phyloP scores from a whole-genome alignment of 805 yeast genomes.

The Kockiozyma suomiensis region DNA sequence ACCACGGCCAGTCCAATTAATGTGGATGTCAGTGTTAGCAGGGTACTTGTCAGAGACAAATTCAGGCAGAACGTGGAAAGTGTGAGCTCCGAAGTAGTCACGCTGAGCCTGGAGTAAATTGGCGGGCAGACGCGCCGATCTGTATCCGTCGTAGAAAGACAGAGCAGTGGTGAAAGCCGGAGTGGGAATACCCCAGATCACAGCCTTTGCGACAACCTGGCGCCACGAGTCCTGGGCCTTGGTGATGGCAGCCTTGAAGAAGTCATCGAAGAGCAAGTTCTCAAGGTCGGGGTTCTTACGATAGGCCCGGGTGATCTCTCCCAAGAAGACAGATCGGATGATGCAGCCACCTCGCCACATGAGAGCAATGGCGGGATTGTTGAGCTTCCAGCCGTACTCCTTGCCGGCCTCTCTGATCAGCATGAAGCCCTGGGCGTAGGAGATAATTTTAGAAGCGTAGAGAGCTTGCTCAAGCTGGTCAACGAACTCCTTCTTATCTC shows the following conservation, averaged over 20 bases:
- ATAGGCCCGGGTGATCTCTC: conserved; percentile 95
- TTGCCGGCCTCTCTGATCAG: conserved; percentile 96
- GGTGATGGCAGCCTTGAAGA: conserved; percentile 86
- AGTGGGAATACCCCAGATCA: conserved; percentile 88
- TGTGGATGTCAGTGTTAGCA: conserved; percentile 80
- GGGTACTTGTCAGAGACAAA: conserved; percentile 74
- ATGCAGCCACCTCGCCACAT: conserved; percentile 99
- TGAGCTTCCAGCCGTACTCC: conserved; percentile 95
- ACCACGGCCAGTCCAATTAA: conserved; percentile 99
- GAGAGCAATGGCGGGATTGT: conserved; percentile 97
- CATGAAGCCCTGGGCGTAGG: conserved; percentile 99
- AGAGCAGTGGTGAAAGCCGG: conserved; percentile 98
- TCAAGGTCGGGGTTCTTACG: conserved; percentile 90
- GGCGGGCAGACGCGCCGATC: conserved; percentile 94
- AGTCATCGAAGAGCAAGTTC: conserved; percentile 92
- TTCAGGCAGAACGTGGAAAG: conserved; percentile 93
- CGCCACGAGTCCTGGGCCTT: conserved; percentile 98
- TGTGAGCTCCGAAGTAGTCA: conserved; percentile 99
- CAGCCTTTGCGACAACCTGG: conserved; percentile 75
- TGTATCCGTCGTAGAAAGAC: conserved; percentile 98
- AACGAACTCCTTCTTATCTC: conserved; percentile 79
- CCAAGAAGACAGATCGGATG: conserved; percentile 97
- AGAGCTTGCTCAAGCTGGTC: conserved; percentile 97
- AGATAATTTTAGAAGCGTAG: conserved; percentile 96
- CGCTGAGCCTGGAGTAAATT: conserved; percentile 99